Conservation (phyloP, 2,329 filamentous ascomycete species). For the Exophiala aquamarina region DNA sequence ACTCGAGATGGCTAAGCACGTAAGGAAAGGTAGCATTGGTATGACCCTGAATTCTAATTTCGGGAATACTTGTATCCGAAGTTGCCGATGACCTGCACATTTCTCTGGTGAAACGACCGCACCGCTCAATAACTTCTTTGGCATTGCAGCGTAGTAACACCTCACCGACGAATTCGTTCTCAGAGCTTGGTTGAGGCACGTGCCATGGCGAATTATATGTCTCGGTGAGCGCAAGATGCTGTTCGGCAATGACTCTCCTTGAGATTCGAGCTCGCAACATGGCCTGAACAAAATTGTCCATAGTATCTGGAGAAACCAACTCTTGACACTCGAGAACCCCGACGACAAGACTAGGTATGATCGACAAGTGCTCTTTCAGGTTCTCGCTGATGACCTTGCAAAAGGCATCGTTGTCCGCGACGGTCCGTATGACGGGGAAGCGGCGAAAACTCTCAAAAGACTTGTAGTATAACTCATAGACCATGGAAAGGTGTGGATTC, state of each 20-base stretch:
- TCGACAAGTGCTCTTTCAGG: slow-evolving; percentile 82
- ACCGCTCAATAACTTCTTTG: slow-evolving; percentile 81
- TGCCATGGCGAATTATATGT: slow-evolving; percentile 91
- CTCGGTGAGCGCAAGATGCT: slow-evolving; percentile 91
- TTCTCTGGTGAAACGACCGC: slow-evolving; percentile 71
- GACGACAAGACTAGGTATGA: slow-evolving; percentile 93
- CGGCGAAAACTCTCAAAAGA: slow-evolving; percentile 92
- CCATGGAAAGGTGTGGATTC: slow-evolving; percentile 90
- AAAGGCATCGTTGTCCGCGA: slow-evolving; percentile 86
- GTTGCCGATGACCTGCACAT: slow-evolving; percentile 76
- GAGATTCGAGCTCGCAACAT: slow-evolving; percentile 90
- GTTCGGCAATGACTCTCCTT: slow-evolving; percentile 92
- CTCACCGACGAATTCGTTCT: slow-evolving; percentile 86
- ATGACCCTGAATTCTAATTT: slow-evolving; percentile 81
- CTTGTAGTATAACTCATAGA: slow-evolving; percentile 94
- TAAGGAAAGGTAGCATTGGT: slow-evolving; percentile 91
- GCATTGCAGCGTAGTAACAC: slow-evolving; percentile 93
- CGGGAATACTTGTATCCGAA: slow-evolving; percentile 68
- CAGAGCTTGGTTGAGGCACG: slow-evolving; percentile 73
- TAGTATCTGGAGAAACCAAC: slow-evolving; percentile 74
- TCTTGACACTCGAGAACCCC: slow-evolving; percentile 88
- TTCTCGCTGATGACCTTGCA: slow-evolving; percentile 78
- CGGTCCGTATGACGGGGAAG: slow-evolving; percentile 75
- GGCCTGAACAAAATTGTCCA: slow-evolving; percentile 94
- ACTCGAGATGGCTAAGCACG: slow-evolving; percentile 92